Evolutionary conservation across 1,284 basidiomycete genomes (phyloP).

Genomic region (Apiotrichum brassicae): DNA sequence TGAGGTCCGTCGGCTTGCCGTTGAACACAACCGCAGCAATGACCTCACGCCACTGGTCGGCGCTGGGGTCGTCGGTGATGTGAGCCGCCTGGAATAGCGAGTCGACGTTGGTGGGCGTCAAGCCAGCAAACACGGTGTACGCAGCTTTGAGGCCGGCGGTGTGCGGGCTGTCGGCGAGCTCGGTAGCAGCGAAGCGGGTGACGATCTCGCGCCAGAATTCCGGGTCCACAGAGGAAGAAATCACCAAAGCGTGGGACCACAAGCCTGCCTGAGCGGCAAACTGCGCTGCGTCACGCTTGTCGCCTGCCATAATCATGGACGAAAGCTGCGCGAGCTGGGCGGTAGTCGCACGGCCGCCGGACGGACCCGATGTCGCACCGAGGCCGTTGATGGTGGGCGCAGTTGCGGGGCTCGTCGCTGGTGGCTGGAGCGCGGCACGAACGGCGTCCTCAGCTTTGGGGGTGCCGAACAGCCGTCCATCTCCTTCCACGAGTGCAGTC

Average conservation of each 20-base stretch:
- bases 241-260: constrained; percentile 95
- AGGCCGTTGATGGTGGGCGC: constrained; percentile 25
- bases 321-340: constrained; percentile 66
- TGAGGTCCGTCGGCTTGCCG: constrained; percentile 55
- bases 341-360: constrained; percentile 50
- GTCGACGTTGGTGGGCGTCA: constrained; percentile 23
- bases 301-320: constrained; percentile 69
- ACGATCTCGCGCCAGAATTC: constrained; percentile 90
- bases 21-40: constrained; percentile 76
- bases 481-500: constrained; percentile 73
- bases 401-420: constrained; percentile 11
- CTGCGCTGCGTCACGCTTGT: constrained; percentile 78
- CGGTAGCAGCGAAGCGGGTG: constrained; percentile 73
- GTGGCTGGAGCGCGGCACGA: constrained; percentile 59
- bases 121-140: constrained; percentile 78
- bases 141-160: constrained; percentile 58
- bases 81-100: constrained; percentile 30
- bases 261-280: constrained; percentile 80
- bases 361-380: constrained; percentile 3
- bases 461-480: constrained; percentile 75
- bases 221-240: constrained; percentile 86
- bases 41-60: constrained; percentile 73
- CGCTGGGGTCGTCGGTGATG: constrained; percentile 31
- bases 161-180: constrained; percentile 53
- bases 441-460: constrained; percentile 62